These are phyloP conservation scores for Achaetomium macrosporum DNA, from an alignment of 2,329 filamentous ascomycete genomes.

Conservation along the genomic window DNA sequence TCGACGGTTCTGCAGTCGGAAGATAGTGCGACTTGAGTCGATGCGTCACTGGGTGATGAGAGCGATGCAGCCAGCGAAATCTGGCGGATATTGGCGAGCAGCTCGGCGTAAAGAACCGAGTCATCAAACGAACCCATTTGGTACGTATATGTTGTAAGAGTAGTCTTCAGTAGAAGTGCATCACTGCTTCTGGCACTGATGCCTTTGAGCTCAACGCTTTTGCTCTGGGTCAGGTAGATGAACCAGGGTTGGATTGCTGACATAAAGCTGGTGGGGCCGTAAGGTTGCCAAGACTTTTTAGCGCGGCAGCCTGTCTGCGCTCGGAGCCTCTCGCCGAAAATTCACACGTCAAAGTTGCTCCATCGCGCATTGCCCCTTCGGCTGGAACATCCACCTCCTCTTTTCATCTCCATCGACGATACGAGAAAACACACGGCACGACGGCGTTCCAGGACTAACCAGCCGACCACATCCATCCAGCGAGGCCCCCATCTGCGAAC, in stretches of 20 bases:
- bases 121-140: background rate
- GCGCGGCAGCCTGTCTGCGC: slow-evolving; percentile 8
- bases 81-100: slow-evolving; percentile 59
- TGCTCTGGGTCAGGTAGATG: background rate
- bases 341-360: slow-evolving; percentile 14
- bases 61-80: slow-evolving; percentile 54
- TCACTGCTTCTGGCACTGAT: no score
- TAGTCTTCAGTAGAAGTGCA: no score
- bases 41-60: slow-evolving; percentile 36
- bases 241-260: slow-evolving; percentile 10
- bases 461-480: background rate
- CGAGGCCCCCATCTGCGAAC: slow-evolving; percentile 1
- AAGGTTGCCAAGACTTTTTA: slow-evolving; percentile 11
- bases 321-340: slow-evolving; percentile 14
- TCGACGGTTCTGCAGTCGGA: slow-evolving; percentile 41
- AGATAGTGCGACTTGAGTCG: slow-evolving; percentile 41
- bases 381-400: slow-evolving; percentile 3
- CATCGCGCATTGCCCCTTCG: slow-evolving; percentile 13
- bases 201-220: no score
- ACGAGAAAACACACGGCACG: background rate
- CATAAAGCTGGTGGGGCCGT: slow-evolving; percentile 1
- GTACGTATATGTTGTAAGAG: background rate
- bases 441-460: background rate
- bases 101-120: slow-evolving; percentile 54
- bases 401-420: background rate